These are phyloP conservation scores for Kondoa malvinella DNA, from an alignment of 768 basidiomycete species.

Conservation along the genomic window DNA sequence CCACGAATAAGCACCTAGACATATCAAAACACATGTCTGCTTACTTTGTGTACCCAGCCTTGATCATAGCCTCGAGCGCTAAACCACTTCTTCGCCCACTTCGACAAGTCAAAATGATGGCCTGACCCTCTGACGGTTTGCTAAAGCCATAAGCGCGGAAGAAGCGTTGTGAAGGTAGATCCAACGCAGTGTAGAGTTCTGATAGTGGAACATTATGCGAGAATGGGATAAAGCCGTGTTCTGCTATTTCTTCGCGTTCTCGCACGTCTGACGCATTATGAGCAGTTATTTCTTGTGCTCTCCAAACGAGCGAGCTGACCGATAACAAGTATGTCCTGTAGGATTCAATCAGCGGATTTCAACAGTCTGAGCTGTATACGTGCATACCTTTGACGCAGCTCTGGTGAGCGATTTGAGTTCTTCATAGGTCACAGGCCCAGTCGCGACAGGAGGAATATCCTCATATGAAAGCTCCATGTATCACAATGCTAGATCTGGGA, in stretches of 20 bases:
- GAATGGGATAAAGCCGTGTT: constrained; percentile 71
- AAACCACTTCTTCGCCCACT: constrained; percentile 67
- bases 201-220: constrained; percentile 81
- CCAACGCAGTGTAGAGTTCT: constrained; percentile 49
- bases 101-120: constrained; percentile 62
- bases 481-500: too few species aligned
- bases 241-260: constrained; percentile 73
- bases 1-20: too few species aligned
- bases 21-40: too few species aligned
- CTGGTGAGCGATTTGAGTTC: constrained; percentile 62
- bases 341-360: background rate
- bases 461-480: background rate
- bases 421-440: constrained; percentile 45
- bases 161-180: constrained; percentile 42
- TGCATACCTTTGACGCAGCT: constrained; percentile 42
- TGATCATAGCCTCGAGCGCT: constrained; percentile 62
- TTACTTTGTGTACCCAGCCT: constrained; percentile 66
- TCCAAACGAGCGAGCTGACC: constrained; percentile 13
- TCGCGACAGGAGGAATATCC: background rate
- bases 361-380: constrained; percentile 29
- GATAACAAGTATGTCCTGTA: constrained; percentile 21
- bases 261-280: constrained; percentile 90
- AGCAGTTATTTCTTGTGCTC: too few species aligned
- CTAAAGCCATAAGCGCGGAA: constrained; percentile 51
- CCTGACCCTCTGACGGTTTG: constrained; percentile 52